Evolutionary conservation across 768 basidiomycete species (phyloP), one percentile per base, ranked within the genome.

Genomic region (Termitomyces sp.): DNA sequence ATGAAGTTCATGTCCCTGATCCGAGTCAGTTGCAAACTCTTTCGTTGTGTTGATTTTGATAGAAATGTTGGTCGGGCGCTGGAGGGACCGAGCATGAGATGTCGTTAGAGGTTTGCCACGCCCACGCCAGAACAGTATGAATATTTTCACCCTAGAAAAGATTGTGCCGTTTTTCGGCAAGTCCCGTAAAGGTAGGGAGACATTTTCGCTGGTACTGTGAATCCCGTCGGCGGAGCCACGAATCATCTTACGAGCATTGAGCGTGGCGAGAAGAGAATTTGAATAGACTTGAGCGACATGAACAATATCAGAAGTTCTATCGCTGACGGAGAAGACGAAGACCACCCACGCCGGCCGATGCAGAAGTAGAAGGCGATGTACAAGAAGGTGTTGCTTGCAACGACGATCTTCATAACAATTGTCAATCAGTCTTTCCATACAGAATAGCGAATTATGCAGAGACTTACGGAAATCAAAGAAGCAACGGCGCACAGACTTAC

Each of bases 341-440:
- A 77, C 83, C 65, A 77, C 84, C 64, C 65, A 86, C 84, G 66
- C 54, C 83, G 74, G 22, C 84, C 83, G 40, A 84, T 76, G 65
- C 76, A 79, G 60, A 83, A 85, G 66, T 80, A 86, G 68, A 85
- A 86, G 1, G 74, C 68, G 47, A 84, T 79, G 58, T 85, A 86
- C 54, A 83, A 66, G 70, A 83, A 81, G 0, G 82, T 79, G 2
- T 73, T 38, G 0, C 76, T 76, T 33, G 78, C 77, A 18, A 73
- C 71, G 13, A 71, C 58, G 63, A 84, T 84, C 82, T 84, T 41
- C 13, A 33, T n/a, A 48, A 41, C 47, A 53, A 20, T 50, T 13
- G 41, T 38, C n/a, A 47, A 30, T 46, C 5, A 33, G 20, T 30
- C 22, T 35, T 47, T 43, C 61, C 50, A 52, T 24, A 28, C 36